Conservation (phyloP, 1,139 yeast species). For the Protomyces macrosporus region DNA sequence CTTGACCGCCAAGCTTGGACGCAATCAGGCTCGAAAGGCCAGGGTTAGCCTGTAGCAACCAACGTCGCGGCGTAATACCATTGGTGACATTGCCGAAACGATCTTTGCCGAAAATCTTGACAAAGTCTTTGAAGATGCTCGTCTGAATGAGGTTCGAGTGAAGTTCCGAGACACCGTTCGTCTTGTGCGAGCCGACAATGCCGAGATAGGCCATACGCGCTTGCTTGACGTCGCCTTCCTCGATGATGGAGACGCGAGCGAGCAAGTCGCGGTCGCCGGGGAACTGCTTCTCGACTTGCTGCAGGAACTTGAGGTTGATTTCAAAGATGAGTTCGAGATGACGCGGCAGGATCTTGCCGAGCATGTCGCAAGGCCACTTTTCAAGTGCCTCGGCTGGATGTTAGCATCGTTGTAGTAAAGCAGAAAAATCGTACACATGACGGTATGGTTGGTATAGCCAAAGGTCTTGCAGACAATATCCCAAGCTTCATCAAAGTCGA, state of each 20-base stretch:
- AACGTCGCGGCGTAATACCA: constrained; percentile 94
- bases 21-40: constrained; percentile 65
- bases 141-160: constrained; percentile 87
- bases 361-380: constrained; percentile 85
- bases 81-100: constrained; percentile 89
- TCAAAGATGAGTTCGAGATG: constrained; percentile 88
- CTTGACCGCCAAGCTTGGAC: constrained; percentile 61
- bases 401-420: neutral
- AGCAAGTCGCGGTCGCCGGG: constrained; percentile 63
- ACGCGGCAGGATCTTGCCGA: constrained; percentile 77
- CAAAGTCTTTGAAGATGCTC: constrained; percentile 87
- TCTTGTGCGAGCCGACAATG: constrained; percentile 85
- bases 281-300: constrained; percentile 66
- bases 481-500: constrained; percentile 85
- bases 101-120: constrained; percentile 68
- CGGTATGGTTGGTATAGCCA: constrained; percentile 93
- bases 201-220: constrained; percentile 92
- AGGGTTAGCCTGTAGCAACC: constrained; percentile 94
- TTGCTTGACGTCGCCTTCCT: constrained; percentile 72
- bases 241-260: constrained; percentile 72
- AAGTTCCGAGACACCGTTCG: constrained; percentile 91
- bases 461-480: constrained; percentile 70
- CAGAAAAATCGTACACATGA: constrained; percentile 41
- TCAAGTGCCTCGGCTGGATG: constrained; percentile 64
- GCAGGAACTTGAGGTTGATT: constrained; percentile 73